phyloP scores from a whole-genome alignment of 2,329 filamentous ascomycete genomes.

The Stachybotrys echinatus region DNA sequence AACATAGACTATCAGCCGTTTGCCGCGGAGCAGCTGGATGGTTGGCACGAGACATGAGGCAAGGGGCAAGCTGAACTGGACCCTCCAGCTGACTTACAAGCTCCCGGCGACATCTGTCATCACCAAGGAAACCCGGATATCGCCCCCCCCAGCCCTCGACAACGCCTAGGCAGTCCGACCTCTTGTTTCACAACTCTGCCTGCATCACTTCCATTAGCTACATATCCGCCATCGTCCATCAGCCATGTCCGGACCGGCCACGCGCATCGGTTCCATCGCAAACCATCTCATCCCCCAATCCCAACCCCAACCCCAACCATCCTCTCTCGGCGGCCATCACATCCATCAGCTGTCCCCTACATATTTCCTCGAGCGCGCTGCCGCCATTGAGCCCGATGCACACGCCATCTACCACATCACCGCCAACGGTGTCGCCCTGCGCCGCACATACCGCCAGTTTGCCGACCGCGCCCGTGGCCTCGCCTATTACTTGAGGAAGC shows the following conservation, averaged over 20 bases:
- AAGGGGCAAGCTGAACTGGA: no score
- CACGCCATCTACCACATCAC: slow-evolving; percentile 83
- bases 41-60: no score
- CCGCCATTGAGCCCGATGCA: slow-evolving; percentile 80
- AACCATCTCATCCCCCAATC: slow-evolving; percentile 36
- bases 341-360: slow-evolving; percentile 82
- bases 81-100: no score
- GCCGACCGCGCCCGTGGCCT: slow-evolving; percentile 83
- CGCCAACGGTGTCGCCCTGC: slow-evolving; percentile 66
- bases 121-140: no score
- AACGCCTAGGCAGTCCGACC: no score
- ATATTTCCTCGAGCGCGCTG: slow-evolving; percentile 79
- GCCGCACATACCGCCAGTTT: slow-evolving; percentile 73
- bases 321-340: slow-evolving; percentile 33
- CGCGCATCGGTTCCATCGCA: slow-evolving; percentile 54
- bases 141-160: no score
- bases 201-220: neutral
- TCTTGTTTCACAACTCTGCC: no score
- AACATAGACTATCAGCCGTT: no score
- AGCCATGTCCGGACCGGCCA: slow-evolving; percentile 59
- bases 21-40: no score
- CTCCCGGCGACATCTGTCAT: no score
- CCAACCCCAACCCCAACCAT: slow-evolving; percentile 31
- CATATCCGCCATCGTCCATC: neutral
- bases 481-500: slow-evolving; percentile 78